Base-by-base conservation (phyloP, 371 early-diverging fungal species). In the Mucor plumbeus region DNA sequence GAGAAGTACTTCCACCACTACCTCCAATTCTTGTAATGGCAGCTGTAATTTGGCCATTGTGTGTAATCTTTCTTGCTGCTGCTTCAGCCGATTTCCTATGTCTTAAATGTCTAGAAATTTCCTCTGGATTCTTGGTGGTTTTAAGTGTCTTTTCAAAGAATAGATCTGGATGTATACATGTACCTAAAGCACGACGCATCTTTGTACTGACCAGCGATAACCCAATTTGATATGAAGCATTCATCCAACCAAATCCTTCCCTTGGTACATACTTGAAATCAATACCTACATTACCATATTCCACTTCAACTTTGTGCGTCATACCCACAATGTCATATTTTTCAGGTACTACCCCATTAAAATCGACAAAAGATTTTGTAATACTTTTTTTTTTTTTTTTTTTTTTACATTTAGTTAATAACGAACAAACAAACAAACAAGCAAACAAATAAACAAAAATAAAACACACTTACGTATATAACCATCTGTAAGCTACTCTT, bases 191-290 rank as follows among this genome's bases (percentile, higher is more conserved):
- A 14, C 96, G 84, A 10, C 88, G 78, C 85, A 91, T 82, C 47
- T 85, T 83, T 9, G 74, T 72, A 11, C 83, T 91, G 54, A 96
- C 72, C 61, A 92, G 89, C 5, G 79, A 81, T 26, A 95, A 71
- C 2, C 97, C 97, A 14, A 95, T 88, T 81, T 94, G 90, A 74
- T 88, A 92, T 7, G 88, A 88, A 2, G 97, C 91, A 72, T 97
- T 97, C 97, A 97, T 96, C 97, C 97, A 97, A 5, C 97, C 97
- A 79, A 97, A 97, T 2, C 97, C 97, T 80, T 96, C 97, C 10
- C 92, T 82, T 0, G 94, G 92, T 17, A 97, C 91, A 70, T 84
- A 91, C 76, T 95, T 92, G 82, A 97, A 97, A 71, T 96, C 97
- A 0, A 87, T 81, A 1, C 97, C 97, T 0, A 96, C 93, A 56